phyloP scores from a whole-genome alignment of 352 stramenopile species.

The Globisporangium rhizosaccharum region DNA sequence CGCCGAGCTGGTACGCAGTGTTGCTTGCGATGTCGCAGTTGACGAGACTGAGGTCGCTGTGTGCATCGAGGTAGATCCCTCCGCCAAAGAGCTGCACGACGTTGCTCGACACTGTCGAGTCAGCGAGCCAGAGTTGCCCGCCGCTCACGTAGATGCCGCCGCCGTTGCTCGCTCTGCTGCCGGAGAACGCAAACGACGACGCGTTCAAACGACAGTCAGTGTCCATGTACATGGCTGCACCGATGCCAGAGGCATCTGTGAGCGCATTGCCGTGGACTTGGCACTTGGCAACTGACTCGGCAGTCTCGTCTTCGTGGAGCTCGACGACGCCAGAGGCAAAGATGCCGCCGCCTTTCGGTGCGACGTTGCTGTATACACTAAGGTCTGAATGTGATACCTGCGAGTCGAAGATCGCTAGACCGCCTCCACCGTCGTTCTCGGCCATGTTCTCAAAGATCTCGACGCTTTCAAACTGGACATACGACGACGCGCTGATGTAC shows the following conservation, averaged over 20 bases:
- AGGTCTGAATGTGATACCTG: conserved; percentile 18
- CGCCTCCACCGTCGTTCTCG: conserved; percentile 15
- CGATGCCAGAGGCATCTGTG: conserved; percentile 5
- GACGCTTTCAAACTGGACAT: neutral
- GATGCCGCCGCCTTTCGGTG: conserved; percentile 23
- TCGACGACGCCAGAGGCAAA: conserved; percentile 9
- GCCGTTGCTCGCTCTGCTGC: conserved; percentile 14
- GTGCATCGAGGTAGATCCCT: conserved; percentile 20
- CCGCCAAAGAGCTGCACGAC: conserved; percentile 12
- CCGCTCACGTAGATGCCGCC: conserved; percentile 25
- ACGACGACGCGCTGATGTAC: neutral
- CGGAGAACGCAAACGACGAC: conserved; percentile 11
- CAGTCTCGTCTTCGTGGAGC: neutral
- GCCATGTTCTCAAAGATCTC: conserved; percentile 5
- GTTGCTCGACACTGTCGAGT: conserved; percentile 8
- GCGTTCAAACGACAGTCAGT: conserved; percentile 12
- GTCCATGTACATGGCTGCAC: conserved; percentile 23
- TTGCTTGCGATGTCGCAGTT: conserved; percentile 24
- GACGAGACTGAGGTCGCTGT: conserved; percentile 16
- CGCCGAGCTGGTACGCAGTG: conserved; percentile 20
- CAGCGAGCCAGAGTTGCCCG: conserved; percentile 12
- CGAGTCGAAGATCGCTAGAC: conserved; percentile 18
- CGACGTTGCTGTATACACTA: conserved; percentile 19
- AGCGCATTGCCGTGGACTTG: conserved; percentile 3
- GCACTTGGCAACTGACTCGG: neutral